A percentile compares a stretch with the other conserved stretches of the same genome.
Evolutionary conservation across 495 filamentous ascomycete genomes (phyloP).

Genomic region (Trichoderma reesei): DNA sequence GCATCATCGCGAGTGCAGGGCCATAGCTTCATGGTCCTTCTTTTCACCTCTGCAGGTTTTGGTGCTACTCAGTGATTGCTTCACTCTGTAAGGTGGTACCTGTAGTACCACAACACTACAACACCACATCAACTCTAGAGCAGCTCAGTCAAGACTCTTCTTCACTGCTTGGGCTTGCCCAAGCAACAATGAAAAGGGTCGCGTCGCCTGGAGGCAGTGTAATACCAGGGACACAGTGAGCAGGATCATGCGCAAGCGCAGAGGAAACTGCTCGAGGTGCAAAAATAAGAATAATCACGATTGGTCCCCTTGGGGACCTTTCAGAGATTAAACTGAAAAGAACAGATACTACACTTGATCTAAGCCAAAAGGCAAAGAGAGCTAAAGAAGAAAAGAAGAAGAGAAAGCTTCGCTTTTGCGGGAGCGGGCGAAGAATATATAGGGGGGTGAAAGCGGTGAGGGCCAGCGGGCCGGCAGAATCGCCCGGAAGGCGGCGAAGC

Average conservation of each 20-base stretch:
- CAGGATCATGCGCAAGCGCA: slow-evolving; percentile 23
- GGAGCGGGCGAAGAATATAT: slow-evolving; percentile 7
- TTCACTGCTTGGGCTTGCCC: slow-evolving; percentile 20
- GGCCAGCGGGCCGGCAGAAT: neutral
- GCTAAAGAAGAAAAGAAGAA: slow-evolving; percentile 32
- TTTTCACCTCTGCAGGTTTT: neutral
- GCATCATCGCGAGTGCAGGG: too few relatives aligned
- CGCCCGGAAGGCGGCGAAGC: neutral
- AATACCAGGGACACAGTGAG: slow-evolving; percentile 25
- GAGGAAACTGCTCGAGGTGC: slow-evolving; percentile 46
- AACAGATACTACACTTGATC: slow-evolving; percentile 99
- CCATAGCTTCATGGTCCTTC: too few relatives aligned
- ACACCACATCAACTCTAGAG: neutral
- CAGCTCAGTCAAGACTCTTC: slow-evolving; percentile 15
- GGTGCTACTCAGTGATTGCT: neutral
- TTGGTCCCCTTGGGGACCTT: slow-evolving; percentile 57
- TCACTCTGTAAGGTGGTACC: too few relatives aligned
- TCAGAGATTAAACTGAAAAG: slow-evolving; percentile 93
- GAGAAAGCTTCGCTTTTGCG: slow-evolving; percentile 12
- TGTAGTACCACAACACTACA: too few relatives aligned
- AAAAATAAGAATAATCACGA: slow-evolving; percentile 82
- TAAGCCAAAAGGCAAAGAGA: slow-evolving; percentile 69
- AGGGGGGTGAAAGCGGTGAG: slow-evolving; percentile 1
- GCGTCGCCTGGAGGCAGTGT: slow-evolving; percentile 27
- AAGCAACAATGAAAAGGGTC: slow-evolving; percentile 22